These are phyloP conservation scores for Thraustotheca clavata DNA, from an alignment of 352 stramenopile genomes.

Conservation along the genomic window DNA sequence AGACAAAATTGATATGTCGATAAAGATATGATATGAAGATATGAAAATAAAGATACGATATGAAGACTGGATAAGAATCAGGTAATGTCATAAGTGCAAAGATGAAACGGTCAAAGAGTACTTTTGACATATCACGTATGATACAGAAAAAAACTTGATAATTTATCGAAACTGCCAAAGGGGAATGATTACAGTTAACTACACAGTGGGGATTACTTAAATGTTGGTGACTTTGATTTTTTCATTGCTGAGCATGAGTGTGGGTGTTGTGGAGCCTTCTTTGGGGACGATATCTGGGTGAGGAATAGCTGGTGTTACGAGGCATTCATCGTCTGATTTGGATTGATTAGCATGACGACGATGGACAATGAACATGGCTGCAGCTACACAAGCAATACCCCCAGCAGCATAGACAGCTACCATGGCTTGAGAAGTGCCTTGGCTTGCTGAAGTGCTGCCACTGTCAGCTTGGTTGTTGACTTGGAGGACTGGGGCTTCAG, in stretches of 20 bases:
- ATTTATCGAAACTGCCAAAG: too few relatives aligned
- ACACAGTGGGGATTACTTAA: slow-evolving; percentile 1
- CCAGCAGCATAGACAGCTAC: neutral
- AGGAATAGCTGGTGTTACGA: neutral
- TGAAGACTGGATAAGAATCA: too few relatives aligned
- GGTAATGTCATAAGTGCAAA: too few relatives aligned
- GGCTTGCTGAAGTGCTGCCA: neutral
- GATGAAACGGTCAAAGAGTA: too few relatives aligned
- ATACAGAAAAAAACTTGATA: too few relatives aligned
- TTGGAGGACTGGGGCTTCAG: neutral
- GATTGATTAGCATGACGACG: neutral
- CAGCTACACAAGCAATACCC: slow-evolving; percentile 2
- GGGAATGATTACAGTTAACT: too few relatives aligned
- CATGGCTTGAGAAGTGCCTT: neutral
- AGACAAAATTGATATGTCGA: too few relatives aligned
- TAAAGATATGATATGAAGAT: too few relatives aligned
- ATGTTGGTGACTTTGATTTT: slow-evolving; percentile 16
- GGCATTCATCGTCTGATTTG: neutral
- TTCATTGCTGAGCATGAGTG: neutral
- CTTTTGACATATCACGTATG: too few relatives aligned
- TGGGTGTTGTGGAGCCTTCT: slow-evolving; percentile 1
- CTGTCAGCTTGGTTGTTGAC: neutral
- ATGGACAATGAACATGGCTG: neutral
- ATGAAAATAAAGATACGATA: too few relatives aligned
- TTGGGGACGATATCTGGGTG: neutral